Percentiles rank a stretch among this genome's conserved stretches.
These are phyloP conservation scores for Ajuga reptans DNA, from an alignment of 305 asterid species.

Conservation along the genomic window DNA sequence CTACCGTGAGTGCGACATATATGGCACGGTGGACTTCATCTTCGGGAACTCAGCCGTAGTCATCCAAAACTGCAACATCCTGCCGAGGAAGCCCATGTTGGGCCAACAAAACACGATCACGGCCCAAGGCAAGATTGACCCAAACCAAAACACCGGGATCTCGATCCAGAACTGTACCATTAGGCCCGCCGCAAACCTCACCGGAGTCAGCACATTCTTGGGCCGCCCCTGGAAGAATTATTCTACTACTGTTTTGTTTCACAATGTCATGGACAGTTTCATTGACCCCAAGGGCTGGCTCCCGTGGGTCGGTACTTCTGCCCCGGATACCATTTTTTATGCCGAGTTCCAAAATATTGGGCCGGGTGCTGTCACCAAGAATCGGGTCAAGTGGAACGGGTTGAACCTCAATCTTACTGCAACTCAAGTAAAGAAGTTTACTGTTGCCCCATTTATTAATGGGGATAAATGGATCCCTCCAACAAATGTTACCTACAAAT, in stretches of 20 bases:
- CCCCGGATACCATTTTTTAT: slow-evolving; percentile 25
- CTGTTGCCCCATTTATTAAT: slow-evolving; percentile 22
- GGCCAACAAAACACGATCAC: slow-evolving; percentile 26
- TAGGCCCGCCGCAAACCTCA: slow-evolving; percentile 11
- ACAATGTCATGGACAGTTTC: slow-evolving; percentile 1
- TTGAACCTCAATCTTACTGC: slow-evolving; percentile 22
- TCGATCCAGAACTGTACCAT: slow-evolving; percentile 28
- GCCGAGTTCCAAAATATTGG: slow-evolving; percentile 31
- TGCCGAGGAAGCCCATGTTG: slow-evolving; percentile 17
- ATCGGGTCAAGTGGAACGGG: slow-evolving; percentile 27
- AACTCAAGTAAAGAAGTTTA: slow-evolving; percentile 11
- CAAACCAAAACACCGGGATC: slow-evolving; percentile 21
- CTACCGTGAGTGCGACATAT: slow-evolving; percentile 28
- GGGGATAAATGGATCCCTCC: slow-evolving; percentile 33
- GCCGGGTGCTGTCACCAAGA: slow-evolving; percentile 19
- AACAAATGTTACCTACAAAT: slow-evolving; percentile 7
- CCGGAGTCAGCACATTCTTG: slow-evolving; percentile 23
- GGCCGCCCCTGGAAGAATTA: slow-evolving; percentile 39
- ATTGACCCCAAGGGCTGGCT: slow-evolving; percentile 32
- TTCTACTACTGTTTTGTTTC: slow-evolving; percentile 20
- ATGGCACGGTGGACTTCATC: slow-evolving; percentile 31
- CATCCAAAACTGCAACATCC: slow-evolving; percentile 28
- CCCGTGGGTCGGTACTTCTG: slow-evolving; percentile 24
- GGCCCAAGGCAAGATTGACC: slow-evolving; percentile 26
- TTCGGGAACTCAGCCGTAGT: slow-evolving; percentile 28